These are phyloP conservation scores for Zopfia rhizophila DNA, from an alignment of 2,329 filamentous ascomycete species.

Conservation along the genomic window DNA sequence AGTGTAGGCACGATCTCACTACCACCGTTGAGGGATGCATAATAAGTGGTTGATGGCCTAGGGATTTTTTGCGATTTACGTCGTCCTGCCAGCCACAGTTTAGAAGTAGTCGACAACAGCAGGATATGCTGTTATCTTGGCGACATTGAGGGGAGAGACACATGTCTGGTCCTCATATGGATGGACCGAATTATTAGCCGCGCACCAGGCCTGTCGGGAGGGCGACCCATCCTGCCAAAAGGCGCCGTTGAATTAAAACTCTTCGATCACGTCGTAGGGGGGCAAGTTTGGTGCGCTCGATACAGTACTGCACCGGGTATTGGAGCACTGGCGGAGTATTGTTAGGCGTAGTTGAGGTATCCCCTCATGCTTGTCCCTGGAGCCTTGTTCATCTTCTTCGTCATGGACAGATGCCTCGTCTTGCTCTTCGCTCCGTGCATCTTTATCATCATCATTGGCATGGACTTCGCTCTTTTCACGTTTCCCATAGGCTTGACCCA, in stretches of 20 bases:
- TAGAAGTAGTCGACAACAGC: constrained; percentile 31
- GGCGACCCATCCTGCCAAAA: constrained; percentile 30
- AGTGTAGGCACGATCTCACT: constrained; percentile 29
- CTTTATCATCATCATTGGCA: constrained; percentile 5
- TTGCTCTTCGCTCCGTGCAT: too few relatives aligned
- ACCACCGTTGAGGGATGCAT: constrained; percentile 28
- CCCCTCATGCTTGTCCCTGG: not conserved
- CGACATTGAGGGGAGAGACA: constrained; percentile 31
- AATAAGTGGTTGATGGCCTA: constrained; percentile 34
- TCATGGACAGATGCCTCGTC: too few relatives aligned
- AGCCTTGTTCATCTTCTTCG: constrained; percentile 12
- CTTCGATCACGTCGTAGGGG: constrained; percentile 32
- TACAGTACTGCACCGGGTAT: constrained; percentile 36
- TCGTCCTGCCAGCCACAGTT: constrained; percentile 20
- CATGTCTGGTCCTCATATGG: constrained; percentile 16
- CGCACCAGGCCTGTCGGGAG: constrained; percentile 31
- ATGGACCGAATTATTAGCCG: constrained; percentile 23
- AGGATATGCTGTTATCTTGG: constrained; percentile 27
- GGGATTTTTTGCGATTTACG: constrained; percentile 28
- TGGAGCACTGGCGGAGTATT: too few relatives aligned
- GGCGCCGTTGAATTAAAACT: constrained; percentile 24
- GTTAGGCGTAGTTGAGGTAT: not conserved
- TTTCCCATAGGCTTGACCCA: constrained; percentile 7
- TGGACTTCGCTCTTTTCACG: constrained; percentile 4
- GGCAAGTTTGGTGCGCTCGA: constrained; percentile 33